These are phyloP conservation scores for Plantago rigida DNA, from an alignment of 305 asterid genomes.

Conservation along the genomic window DNA sequence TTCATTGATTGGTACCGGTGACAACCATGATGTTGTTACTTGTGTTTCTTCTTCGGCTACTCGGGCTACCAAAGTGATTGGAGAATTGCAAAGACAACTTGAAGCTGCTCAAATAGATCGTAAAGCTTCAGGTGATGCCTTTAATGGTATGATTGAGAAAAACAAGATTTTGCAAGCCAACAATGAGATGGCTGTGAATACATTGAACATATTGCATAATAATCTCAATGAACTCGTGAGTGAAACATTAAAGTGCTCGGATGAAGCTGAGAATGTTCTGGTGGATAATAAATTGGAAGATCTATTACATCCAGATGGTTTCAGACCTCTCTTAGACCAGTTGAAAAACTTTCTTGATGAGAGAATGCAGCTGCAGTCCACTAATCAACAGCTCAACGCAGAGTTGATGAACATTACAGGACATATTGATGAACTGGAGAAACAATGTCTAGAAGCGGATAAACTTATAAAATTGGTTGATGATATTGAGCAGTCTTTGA, in stretches of 20 bases:
- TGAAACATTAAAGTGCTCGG: constrained; percentile 31
- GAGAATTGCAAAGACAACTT: constrained; percentile 49
- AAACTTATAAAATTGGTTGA: constrained; percentile 45
- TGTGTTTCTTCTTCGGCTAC: constrained; percentile 50
- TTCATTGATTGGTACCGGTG: constrained; percentile 29
- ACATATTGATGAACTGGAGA: constrained; percentile 49
- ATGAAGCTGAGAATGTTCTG: constrained; percentile 33
- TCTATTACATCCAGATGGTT: constrained; percentile 44
- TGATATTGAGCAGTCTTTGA: constrained; percentile 50
- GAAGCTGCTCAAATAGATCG: constrained; percentile 41
- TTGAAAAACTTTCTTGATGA: constrained; percentile 42
- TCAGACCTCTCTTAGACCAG: constrained; percentile 41
- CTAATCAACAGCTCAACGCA: constrained; percentile 43
- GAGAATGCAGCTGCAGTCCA: constrained; percentile 50
- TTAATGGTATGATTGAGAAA: constrained; percentile 30
- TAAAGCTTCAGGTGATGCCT: constrained; percentile 37
- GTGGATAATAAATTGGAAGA: constrained; percentile 35
- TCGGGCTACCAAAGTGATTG: constrained; percentile 51
- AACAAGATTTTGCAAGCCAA: constrained; percentile 29
- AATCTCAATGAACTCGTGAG: constrained; percentile 48
- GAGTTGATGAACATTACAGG: constrained; percentile 43
- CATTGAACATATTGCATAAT: constrained; percentile 40
- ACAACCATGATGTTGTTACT: constrained; percentile 35
- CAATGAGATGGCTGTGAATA: constrained; percentile 35
- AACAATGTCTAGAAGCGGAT: constrained; percentile 42